Conservation (phyloP, 129 eudicot genomes). For the Dittrichia graveolens region DNA sequence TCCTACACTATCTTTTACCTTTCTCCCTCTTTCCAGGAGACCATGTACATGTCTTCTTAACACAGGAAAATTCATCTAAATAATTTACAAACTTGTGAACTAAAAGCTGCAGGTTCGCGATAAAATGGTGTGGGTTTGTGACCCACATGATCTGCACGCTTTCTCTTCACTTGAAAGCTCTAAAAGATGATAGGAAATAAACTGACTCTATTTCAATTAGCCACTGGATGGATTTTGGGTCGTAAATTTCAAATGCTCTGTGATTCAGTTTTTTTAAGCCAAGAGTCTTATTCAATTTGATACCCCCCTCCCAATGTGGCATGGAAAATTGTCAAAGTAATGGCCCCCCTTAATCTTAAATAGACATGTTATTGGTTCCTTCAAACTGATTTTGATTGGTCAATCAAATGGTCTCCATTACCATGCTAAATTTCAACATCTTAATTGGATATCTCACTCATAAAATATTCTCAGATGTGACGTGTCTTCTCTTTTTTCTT, state of each 20-base stretch:
- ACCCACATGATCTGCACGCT: constrained; percentile 21
- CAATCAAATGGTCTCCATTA: constrained; percentile 12
- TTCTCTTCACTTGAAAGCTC: not conserved
- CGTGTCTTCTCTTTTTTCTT: not conserved
- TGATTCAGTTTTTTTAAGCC: not conserved
- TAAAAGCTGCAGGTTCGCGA: not conserved
- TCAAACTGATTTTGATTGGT: constrained; percentile 21
- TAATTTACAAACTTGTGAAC: not conserved
- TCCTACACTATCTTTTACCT: constrained; percentile 36
- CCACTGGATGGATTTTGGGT: not conserved
- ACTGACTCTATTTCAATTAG: not conserved
- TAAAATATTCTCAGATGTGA: constrained; percentile 14
- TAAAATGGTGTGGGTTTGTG: constrained; percentile 12
- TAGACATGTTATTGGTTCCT: constrained; percentile 12
- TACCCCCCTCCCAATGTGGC: not conserved
- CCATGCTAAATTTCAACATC: constrained; percentile 6
- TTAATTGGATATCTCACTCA: not conserved
- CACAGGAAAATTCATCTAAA: constrained; percentile 2
- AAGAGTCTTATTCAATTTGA: not conserved
- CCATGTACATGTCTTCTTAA: not conserved
- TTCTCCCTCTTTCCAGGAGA: not conserved
- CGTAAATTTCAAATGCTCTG: not conserved
- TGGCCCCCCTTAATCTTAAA: constrained; percentile 21
- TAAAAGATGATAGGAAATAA: not conserved
- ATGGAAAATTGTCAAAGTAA: not conserved